These are phyloP conservation scores for Fomitopsis betulina DNA, from an alignment of 1,284 basidiomycete species.

Conservation along the genomic window DNA sequence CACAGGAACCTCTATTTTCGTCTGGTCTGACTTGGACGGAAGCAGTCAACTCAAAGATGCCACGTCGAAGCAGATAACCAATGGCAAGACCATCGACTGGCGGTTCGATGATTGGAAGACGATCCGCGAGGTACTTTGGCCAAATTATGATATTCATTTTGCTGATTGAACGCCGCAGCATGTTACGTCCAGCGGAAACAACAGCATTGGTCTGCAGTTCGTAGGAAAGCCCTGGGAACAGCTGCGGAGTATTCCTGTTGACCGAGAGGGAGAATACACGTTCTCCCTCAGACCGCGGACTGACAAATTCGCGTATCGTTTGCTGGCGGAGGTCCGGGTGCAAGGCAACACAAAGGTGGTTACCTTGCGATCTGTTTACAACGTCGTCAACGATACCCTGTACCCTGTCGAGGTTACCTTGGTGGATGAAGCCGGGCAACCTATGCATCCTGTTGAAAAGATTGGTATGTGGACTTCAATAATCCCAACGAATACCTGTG, in stretches of 20 bases:
- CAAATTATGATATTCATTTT: neutral
- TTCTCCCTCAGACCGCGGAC: constrained; percentile 81
- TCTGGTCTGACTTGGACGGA: constrained; percentile 78
- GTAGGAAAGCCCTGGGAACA: constrained; percentile 91
- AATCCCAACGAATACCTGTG: constrained; percentile 3
- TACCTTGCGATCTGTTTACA: constrained; percentile 91
- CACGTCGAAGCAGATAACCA: constrained; percentile 51
- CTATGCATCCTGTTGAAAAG: constrained; percentile 79
- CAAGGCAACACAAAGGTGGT: constrained; percentile 95
- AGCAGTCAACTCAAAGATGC: constrained; percentile 41
- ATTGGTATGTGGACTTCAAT: constrained; percentile 51
- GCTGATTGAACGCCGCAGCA: constrained; percentile 46
- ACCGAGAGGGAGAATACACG: constrained; percentile 90
- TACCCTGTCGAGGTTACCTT: constrained; percentile 93
- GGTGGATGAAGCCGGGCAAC: constrained; percentile 82
- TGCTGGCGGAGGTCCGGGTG: constrained; percentile 90
- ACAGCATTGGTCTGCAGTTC: constrained; percentile 82
- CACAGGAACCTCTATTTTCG: constrained; percentile 78
- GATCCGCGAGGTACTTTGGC: constrained; percentile 78
- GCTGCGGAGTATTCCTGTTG: constrained; percentile 86
- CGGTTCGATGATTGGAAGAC: constrained; percentile 96
- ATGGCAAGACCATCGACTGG: constrained; percentile 88
- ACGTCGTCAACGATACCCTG: constrained; percentile 88
- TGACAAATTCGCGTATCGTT: constrained; percentile 74
- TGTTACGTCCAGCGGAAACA: constrained; percentile 73